Conservation (phyloP, 306 rosid species). For the Inga leiocalycina region DNA sequence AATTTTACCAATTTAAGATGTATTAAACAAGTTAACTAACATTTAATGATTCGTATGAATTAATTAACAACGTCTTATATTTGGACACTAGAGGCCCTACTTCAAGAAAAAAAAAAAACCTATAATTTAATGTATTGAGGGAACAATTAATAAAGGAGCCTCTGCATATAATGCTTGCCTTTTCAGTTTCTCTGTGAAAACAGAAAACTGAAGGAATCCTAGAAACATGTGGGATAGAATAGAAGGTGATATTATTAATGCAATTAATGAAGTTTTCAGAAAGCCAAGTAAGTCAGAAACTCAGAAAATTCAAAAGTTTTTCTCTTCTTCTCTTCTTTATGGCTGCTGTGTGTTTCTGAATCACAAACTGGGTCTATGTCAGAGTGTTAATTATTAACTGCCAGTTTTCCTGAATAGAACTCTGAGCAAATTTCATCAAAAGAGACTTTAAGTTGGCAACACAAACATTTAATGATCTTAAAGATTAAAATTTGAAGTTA, state of each 20-base stretch:
- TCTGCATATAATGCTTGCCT: conserved; percentile 33
- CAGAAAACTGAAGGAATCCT: conserved; percentile 20
- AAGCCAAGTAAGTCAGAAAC: not conserved
- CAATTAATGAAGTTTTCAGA: conserved; percentile 33
- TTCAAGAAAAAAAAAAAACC: not conserved
- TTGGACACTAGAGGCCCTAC: too few species aligned
- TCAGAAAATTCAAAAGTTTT: not conserved
- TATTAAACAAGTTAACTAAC: too few species aligned
- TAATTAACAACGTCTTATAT: too few species aligned
- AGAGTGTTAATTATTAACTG: not conserved
- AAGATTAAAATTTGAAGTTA: not conserved
- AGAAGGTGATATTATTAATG: not conserved
- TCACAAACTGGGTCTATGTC: not conserved
- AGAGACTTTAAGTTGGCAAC: not conserved
- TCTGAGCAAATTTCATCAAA: not conserved
- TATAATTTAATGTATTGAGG: not conserved
- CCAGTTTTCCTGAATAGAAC: not conserved
- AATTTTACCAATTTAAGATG: too few species aligned
- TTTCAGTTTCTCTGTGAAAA: conserved; percentile 22
- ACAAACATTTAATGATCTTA: not conserved
- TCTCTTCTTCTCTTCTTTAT: not conserved
- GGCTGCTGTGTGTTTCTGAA: not conserved
- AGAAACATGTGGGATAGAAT: conserved; percentile 29
- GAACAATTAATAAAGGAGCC: not conserved
- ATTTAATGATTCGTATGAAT: too few species aligned